These are phyloP conservation scores for Ceratobasidium sp. DNA, from an alignment of 1,284 basidiomycete genomes.

Conservation along the genomic window DNA sequence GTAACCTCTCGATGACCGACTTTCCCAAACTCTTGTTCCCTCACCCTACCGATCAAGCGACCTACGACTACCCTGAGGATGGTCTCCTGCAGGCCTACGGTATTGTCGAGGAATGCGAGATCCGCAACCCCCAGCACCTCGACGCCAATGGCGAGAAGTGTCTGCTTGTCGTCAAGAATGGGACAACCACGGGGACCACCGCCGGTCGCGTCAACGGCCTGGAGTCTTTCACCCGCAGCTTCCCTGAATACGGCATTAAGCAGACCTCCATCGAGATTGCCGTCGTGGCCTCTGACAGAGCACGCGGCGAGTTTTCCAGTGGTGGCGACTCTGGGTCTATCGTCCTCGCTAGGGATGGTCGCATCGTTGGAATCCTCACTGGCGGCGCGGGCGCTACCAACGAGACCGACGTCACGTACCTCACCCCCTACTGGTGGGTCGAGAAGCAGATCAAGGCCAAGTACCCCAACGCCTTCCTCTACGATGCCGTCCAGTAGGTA, in stretches of 20 bases:
- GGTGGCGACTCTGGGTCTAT: slow-evolving; percentile 37
- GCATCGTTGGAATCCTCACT: slow-evolving; percentile 37
- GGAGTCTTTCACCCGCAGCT: slow-evolving; percentile 36
- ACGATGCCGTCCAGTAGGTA: slow-evolving; percentile 41
- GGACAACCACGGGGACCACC: slow-evolving; percentile 49
- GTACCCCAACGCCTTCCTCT: slow-evolving; percentile 42
- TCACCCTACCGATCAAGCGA: slow-evolving; percentile 40
- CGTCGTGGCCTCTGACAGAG: not conserved
- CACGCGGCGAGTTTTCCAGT: slow-evolving; percentile 12
- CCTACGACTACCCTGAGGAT: slow-evolving; percentile 46
- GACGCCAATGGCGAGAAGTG: slow-evolving; percentile 46
- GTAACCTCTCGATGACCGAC: slow-evolving; percentile 44
- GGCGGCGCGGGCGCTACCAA: slow-evolving; percentile 33
- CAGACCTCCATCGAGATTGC: slow-evolving; percentile 21
- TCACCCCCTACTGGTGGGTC: slow-evolving; percentile 35
- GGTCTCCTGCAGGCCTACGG: slow-evolving; percentile 47
- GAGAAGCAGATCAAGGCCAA: slow-evolving; percentile 39
- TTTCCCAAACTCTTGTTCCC: slow-evolving; percentile 48
- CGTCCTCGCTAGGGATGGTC: slow-evolving; percentile 8
- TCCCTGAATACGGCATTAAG: slow-evolving; percentile 34
- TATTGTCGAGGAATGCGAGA: slow-evolving; percentile 45
- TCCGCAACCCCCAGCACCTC: slow-evolving; percentile 45
- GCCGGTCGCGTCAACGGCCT: slow-evolving; percentile 39
- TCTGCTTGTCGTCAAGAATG: slow-evolving; percentile 50
- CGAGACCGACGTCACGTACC: slow-evolving; percentile 34